Conservation (phyloP, 2,329 filamentous ascomycete species). For the Ilyonectria robusta region DNA sequence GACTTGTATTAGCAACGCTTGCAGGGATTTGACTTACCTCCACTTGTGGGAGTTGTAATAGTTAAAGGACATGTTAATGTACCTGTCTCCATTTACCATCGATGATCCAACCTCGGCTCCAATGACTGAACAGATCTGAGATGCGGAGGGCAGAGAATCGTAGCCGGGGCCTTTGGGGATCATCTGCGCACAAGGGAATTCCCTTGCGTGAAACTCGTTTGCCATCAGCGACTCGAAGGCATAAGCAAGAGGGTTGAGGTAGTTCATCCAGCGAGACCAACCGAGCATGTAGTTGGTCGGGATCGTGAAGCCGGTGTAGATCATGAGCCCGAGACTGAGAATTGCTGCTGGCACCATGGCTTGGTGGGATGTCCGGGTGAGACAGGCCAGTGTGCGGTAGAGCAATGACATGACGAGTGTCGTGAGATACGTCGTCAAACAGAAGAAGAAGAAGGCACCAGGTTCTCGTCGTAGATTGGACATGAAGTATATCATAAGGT, state of each 20-base stretch:
- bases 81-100: constrained; percentile 73
- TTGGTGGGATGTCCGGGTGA: constrained; percentile 49
- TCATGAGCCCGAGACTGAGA: constrained; percentile 66
- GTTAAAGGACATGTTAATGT: constrained; percentile 67
- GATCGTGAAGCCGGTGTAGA: constrained; percentile 57
- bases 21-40: constrained; percentile 45
- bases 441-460: constrained; percentile 74
- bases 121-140: constrained; percentile 67
- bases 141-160: constrained; percentile 57
- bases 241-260: constrained; percentile 74
- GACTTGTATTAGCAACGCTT: rapidly evolving
- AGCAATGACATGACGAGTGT: constrained; percentile 49
- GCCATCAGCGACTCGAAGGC: constrained; percentile 51
- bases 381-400: constrained; percentile 49
- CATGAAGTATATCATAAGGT: constrained; percentile 73
- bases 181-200: constrained; percentile 69
- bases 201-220: constrained; percentile 59
- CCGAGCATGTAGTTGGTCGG: constrained; percentile 47
- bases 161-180: constrained; percentile 55
- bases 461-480: constrained; percentile 71
- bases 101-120: constrained; percentile 68
- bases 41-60: constrained; percentile 73
- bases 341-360: constrained; percentile 67
- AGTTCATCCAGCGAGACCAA: constrained; percentile 72
- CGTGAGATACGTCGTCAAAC: constrained; percentile 56